Conservation (phyloP, 2,329 filamentous ascomycete genomes). For the Neofusicoccum sp. region DNA sequence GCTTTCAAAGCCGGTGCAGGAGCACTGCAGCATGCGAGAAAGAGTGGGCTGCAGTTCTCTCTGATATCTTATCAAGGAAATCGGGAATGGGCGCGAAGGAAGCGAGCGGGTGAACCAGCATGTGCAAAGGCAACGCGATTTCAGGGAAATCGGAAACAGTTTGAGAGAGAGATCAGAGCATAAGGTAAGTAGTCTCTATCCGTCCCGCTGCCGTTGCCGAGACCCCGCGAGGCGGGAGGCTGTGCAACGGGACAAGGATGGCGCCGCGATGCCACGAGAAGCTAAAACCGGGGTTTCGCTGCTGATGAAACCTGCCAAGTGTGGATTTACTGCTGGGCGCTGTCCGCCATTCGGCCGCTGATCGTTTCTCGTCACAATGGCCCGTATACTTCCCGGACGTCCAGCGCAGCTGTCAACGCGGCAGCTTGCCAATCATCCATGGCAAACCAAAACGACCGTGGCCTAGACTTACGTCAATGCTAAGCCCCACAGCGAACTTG, state of each 20-base stretch:
- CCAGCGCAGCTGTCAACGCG: neutral
- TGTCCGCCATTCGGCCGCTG: neutral
- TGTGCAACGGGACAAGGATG: neutral
- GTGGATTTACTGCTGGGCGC: neutral
- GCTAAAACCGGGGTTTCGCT: neutral
- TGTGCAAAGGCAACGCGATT: neutral
- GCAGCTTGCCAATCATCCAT: neutral
- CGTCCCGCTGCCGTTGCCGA: neutral
- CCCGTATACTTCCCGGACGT: too few species aligned
- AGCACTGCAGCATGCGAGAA: neutral
- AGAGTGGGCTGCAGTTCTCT: neutral
- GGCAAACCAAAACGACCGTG: too few species aligned
- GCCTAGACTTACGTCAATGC: slow-evolving; percentile 9
- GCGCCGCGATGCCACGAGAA: neutral
- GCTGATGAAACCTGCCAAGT: slow-evolving; percentile 4
- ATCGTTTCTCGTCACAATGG: too few species aligned
- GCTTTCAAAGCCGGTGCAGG: too few species aligned
- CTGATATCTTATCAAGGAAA: neutral
- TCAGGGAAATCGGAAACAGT: neutral
- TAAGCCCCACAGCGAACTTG: neutral
- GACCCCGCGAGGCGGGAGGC: neutral
- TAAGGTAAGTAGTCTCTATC: neutral
- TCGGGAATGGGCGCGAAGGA: neutral
- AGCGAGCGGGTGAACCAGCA: neutral
- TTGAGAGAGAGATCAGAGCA: neutral